Evolutionary conservation across 106 monocot genomes (phyloP), one percentile per base, ranked within the genome.

Genomic region (Ottelia alismoides): DNA sequence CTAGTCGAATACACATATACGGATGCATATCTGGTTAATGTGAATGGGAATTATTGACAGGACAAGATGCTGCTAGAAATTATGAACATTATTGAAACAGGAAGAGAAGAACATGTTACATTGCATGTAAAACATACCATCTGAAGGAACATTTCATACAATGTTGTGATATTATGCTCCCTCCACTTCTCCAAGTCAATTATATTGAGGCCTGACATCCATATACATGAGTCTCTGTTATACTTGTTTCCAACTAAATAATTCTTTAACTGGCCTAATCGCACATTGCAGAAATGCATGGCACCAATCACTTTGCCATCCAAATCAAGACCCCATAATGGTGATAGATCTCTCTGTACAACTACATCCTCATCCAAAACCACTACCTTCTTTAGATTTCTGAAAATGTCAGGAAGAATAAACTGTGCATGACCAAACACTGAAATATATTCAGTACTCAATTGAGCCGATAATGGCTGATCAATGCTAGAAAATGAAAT

Each of bases 311-410:
- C 83, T 70, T 93, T 93, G 19, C 72, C 87, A 67, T 65, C 65
- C 67, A 93, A 55, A 55, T 93, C 77, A 65, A 93, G 69, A 47
- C 73, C 57, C 92, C 92, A 92, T 56, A 92, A 55, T 20, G 70
- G 66, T 60, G 76, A 82, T 56, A 92, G 69, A 48, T 92, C 92
- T 46, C 65, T 27, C 52, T 92, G 82, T 49, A 92, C 76, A 26
- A 86, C 74, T 45, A 83, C 51, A 66, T 93, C 92, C 72, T 93
- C 92, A 70, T 87, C 92, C 71, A 93, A 80, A 49, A 93, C 55
- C 22, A 93, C 72, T 20, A 93, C 65, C 53, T 58, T 82, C 40
- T 77, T 80, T 28, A 93, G 53, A 57, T 73, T 72, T 53, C 71
- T 61, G 60, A 93, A 83, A 59, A 93, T 68, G 2, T 83, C 72